Percentiles rank a stretch among this genome's conserved stretches.
phyloP scores from a whole-genome alignment of 257 asterid genomes.

The Knoxia roxburghii region DNA sequence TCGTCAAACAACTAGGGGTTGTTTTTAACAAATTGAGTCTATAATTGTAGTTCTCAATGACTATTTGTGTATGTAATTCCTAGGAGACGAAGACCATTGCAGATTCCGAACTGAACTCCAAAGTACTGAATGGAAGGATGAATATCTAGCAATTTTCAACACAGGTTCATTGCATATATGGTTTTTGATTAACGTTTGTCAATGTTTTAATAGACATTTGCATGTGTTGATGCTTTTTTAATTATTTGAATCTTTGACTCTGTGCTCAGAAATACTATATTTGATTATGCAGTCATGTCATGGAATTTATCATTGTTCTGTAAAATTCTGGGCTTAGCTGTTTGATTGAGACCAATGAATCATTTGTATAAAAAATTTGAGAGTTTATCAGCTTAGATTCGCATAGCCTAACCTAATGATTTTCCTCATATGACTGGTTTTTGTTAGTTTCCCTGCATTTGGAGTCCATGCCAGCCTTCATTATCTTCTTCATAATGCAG shows the following conservation, averaged over 20 bases:
- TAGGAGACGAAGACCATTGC: neutral
- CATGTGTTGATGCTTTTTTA: constrained; percentile 8
- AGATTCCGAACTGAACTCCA: neutral
- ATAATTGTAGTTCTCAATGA: neutral
- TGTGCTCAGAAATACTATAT: constrained; percentile 2
- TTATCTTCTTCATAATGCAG: neutral
- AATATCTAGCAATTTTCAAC: neutral
- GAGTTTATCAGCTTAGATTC: constrained; percentile 1
- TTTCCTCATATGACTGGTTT: neutral
- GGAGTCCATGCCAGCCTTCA: neutral
- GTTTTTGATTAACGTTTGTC: constrained; percentile 3
- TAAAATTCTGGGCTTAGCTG: constrained; percentile 3
- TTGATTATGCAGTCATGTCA: neutral
- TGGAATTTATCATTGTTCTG: neutral
- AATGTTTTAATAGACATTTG: neutral
- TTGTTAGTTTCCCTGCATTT: neutral
- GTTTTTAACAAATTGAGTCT: too few relatives aligned
- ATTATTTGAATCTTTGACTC: neutral
- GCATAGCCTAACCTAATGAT: neutral
- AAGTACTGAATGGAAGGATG: neutral
- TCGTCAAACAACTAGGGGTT: neutral
- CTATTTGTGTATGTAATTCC: neutral
- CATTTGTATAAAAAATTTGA: neutral
- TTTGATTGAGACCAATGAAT: constrained; percentile 8
- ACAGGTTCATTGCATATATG: constrained; percentile 1